phyloP scores from a whole-genome alignment of 257 asterid genomes.

The Solanum medicagineum region DNA sequence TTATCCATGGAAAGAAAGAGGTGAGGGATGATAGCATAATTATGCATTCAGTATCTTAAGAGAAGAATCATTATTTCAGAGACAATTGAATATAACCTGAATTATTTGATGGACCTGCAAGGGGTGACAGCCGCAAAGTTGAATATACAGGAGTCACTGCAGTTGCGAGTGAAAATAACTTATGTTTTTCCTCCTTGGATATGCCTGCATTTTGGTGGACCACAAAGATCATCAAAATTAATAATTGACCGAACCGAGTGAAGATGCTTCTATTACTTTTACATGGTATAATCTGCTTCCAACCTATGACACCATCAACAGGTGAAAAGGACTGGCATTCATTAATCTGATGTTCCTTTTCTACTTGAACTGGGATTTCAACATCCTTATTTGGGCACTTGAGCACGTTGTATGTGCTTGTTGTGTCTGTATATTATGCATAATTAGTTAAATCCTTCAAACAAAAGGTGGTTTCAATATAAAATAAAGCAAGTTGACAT shows the following conservation, averaged over 20 bases:
- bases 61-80: not conserved
- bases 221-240: not conserved
- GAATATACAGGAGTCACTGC: slow-evolving; percentile 26
- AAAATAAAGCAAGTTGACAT: not conserved
- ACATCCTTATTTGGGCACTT: slow-evolving; percentile 10
- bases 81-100: slow-evolving; percentile 26
- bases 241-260: not conserved
- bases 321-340: slow-evolving; percentile 25
- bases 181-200: slow-evolving; percentile 10
- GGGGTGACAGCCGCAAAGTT: slow-evolving; percentile 16
- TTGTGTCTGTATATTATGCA: slow-evolving; percentile 16
- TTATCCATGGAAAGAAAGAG: not conserved
- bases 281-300: not conserved
- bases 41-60: not conserved
- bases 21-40: not conserved
- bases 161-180: slow-evolving; percentile 11
- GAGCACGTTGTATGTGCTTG: slow-evolving; percentile 7
- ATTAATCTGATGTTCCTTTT: slow-evolving; percentile 18
- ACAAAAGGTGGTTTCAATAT: not conserved
- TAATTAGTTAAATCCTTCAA: not conserved
- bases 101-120: slow-evolving; percentile 12
- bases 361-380: slow-evolving; percentile 21
- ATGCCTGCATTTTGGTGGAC: slow-evolving; percentile 30
- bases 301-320: not conserved
- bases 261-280: not conserved